phyloP scores from a whole-genome alignment of 2,329 filamentous ascomycete species.

The Sclerotinia glacialis region DNA sequence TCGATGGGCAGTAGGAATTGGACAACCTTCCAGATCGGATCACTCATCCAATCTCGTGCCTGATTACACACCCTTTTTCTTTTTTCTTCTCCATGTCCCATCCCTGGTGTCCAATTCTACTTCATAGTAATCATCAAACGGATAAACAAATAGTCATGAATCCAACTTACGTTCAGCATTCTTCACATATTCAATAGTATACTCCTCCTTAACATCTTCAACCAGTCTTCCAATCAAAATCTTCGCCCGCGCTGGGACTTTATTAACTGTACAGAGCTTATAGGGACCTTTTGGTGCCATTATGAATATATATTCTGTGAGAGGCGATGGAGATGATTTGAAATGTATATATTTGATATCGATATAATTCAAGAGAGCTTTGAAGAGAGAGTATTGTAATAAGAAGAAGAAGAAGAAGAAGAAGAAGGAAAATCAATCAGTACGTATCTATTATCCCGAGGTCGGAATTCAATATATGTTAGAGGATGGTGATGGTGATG shows the following conservation, averaged over 20 bases:
- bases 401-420: too few relatives aligned
- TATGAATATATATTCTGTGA: not conserved
- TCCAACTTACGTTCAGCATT: constrained; percentile 57
- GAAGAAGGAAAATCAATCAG: not conserved
- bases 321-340: not conserved
- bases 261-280: constrained; percentile 66
- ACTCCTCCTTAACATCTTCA: constrained; percentile 59
- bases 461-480: not conserved
- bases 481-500: not conserved
- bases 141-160: not conserved
- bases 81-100: too few relatives aligned
- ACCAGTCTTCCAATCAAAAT: constrained; percentile 59
- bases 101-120: too few relatives aligned
- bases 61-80: too few relatives aligned
- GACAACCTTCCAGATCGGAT: not conserved
- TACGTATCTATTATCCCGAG: not conserved
- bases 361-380: too few relatives aligned
- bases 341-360: not conserved
- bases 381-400: not conserved
- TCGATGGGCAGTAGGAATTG: fast-evolving
- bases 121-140: not conserved
- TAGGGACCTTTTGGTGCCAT: constrained; percentile 53
- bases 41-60: not conserved
- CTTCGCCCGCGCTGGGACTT: constrained; percentile 62
- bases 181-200: constrained; percentile 59